Evolutionary conservation across 257 asterid species (phyloP).

Genomic region (Solanum ahanhuiri): DNA sequence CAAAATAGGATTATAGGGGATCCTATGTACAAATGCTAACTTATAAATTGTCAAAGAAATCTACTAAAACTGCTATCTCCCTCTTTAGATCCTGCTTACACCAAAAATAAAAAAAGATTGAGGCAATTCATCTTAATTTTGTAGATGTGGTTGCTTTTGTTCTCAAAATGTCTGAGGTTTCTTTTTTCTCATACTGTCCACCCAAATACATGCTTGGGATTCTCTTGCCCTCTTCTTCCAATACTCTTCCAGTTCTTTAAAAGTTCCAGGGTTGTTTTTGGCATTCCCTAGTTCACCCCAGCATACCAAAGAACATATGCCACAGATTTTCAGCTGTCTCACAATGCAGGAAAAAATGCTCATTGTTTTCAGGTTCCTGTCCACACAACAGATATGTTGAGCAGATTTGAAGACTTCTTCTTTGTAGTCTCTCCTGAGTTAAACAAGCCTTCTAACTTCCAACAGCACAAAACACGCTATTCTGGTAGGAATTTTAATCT

Average conservation of each 20-base stretch:
- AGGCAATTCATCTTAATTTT: neutral
- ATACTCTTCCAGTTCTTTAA: neutral
- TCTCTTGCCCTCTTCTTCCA: neutral
- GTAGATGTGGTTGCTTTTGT: neutral
- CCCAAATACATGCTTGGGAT: neutral
- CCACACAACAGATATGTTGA: neutral
- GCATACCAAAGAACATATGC: neutral
- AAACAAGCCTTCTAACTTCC: neutral
- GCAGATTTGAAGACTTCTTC: neutral
- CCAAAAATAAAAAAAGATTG: neutral
- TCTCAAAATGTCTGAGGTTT: neutral
- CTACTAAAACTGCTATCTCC: neutral
- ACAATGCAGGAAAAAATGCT: neutral
- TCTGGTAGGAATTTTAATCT: neutral
- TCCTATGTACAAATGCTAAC: neutral
- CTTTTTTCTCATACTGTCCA: neutral
- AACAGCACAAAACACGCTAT: neutral
- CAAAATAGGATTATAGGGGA: neutral
- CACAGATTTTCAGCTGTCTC: neutral
- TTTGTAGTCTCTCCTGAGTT: neutral
- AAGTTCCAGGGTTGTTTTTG: neutral
- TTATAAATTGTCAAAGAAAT: neutral
- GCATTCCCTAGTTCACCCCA: neutral
- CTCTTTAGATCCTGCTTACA: neutral
- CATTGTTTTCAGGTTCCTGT: neutral